Conservation (phyloP, 208 protist genomes). For the Lotmaria passim region DNA sequence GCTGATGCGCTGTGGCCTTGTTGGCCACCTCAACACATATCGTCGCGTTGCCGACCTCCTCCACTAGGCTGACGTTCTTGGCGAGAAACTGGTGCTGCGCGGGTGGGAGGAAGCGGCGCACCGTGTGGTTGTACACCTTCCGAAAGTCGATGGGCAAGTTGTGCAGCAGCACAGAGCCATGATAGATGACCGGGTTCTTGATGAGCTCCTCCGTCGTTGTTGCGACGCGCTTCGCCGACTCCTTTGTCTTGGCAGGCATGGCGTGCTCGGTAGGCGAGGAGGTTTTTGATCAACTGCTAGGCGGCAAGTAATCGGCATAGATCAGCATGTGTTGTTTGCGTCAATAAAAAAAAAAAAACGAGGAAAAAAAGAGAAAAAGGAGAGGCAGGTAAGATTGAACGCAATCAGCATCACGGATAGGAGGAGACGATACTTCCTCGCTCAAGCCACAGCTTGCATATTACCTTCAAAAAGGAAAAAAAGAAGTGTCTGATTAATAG, state of each 20-base stretch:
- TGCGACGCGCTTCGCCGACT: constrained; percentile 3
- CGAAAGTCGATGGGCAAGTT: constrained; percentile 67
- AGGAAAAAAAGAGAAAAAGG: no score
- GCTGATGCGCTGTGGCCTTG: constrained; percentile 54
- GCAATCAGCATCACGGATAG: no score
- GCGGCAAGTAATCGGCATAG: no score
- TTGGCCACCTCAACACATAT: constrained; percentile 66
- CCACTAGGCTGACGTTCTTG: constrained; percentile 53
- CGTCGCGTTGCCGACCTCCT: constrained; percentile 77
- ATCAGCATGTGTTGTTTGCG: no score
- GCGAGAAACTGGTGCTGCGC: constrained; percentile 31
- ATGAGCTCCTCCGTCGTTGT: not conserved
- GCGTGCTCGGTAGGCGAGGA: not conserved
- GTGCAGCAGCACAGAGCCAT: constrained; percentile 67
- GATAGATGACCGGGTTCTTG: constrained; percentile 46
- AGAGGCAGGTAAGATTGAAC: no score
- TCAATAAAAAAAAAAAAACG: no score
- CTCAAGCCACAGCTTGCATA: no score
- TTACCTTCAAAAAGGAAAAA: no score
- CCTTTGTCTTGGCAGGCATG: constrained; percentile 10
- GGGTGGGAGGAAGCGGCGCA: constrained; percentile 60
- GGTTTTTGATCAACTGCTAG: not conserved
- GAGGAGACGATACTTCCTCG: no score
- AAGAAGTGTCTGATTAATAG: no score
- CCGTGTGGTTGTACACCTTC: constrained; percentile 67